Base-by-base conservation (phyloP, 352 stramenopile species). In the Pythium diclinum region DNA sequence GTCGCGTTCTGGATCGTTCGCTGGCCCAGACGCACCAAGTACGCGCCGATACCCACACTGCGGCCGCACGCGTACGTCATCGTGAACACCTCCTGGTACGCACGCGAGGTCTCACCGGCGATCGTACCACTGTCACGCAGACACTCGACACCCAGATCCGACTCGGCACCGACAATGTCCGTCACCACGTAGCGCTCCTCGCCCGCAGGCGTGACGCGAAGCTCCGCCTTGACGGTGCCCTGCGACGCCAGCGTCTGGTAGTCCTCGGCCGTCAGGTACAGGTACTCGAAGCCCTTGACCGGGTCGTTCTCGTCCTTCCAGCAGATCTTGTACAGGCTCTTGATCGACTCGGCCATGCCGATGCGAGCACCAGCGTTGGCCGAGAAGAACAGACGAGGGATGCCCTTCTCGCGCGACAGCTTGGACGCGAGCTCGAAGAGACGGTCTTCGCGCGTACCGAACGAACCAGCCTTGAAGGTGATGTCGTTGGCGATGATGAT, bases 401-500 rank as follows among this genome's bases (percentile, higher is more conserved):
- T 92, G 47, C 91, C 82, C 68, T 92, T 87, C 30, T 94, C 85
- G 51, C 97, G 88, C 52, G 97, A 94, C 63, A 96, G 92, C 78
- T 98, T 96, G 32, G 94, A 99, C 28, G 96, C 97, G 47, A 98
- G 75, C 73, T 99, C 97, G 72, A 99, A 99, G 7, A 99, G 85
- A 56, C 96, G 88, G 83, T 99, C 98, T 77, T 99, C 98, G 32
- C 90, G 82, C 21, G 97, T 99, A 63, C 98, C 98, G 73, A 99
- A 99, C 54, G 96, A 99, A 34, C 98, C 98, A 47, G 97, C 97
- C 76, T 99, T 98, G 80, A 97, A 92, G 30, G 98, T 99, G 72
- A 99, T 99, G 72, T 99, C 98, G 79, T 99, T 99, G 48, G 97
- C 92, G 82, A 99, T 99, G 52, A 99, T 76, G 17, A 99, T 85